Evolutionary conservation across 768 basidiomycete species (phyloP), one percentile per base, ranked within the genome.

Genomic region (Collybia sordida): DNA sequence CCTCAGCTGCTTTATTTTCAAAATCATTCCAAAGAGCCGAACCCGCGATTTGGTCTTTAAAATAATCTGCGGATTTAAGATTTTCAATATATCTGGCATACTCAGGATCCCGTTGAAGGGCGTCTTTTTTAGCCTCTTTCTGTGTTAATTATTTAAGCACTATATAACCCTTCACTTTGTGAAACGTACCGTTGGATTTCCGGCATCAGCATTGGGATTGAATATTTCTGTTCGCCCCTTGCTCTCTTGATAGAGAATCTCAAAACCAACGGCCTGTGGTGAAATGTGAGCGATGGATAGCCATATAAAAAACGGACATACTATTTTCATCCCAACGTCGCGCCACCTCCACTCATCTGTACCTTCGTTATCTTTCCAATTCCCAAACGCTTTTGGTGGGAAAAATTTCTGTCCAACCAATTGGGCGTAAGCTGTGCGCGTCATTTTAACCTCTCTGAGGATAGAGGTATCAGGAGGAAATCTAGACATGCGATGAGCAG

Each of bases 261-360:
- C 97, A 54, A 98, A 98, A 1, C 97, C 97, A 54, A 92, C 92
- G 2, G 93, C 86, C 88, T 95, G 60, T 6, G 39, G 8, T 19
- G 23, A 41, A 23, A 45, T 46, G 42, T 59, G 22, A 18, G 49
- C 37, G 23, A 25, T 5, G 21, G 31, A 42, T 22, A 31, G 31
- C 12, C 38, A 42, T 12, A 19, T 34, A 25, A 6, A 24, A 22
- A 43, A 25, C 15, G 39, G 4, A 67, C 81, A 42, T 52, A 90
- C 93, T 45, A 98, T 85, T 73, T 98, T 98, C 85, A 98, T 89
- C 6, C 96, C 96, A 23, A 91, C 65, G 67, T 93, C 90, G 50
- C 81, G 77, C 85, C 90, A 85, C 57, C 85, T 79, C 83, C 85
- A 83, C 56, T 90, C 85, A 36, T 72, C 68, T 1, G 80, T 81